These are phyloP conservation scores for Trametes sanguinea DNA, from an alignment of 768 basidiomycete genomes.

Conservation along the genomic window DNA sequence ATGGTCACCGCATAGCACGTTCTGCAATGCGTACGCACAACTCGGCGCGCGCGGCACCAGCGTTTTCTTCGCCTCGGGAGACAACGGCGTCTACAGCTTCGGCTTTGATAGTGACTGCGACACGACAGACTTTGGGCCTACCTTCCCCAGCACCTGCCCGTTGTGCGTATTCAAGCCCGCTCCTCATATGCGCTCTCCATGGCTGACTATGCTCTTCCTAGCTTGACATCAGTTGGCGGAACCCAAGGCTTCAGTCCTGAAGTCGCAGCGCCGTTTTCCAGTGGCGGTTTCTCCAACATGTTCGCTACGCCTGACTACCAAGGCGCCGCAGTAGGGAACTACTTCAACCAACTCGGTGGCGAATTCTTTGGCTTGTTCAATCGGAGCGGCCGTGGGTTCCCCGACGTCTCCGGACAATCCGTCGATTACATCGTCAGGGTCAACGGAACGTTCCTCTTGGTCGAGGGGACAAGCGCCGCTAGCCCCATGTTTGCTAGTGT, in stretches of 20 bases:
- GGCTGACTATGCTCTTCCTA: neutral
- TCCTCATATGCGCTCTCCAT: neutral
- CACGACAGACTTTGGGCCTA: conserved; percentile 36
- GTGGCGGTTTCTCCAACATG: conserved; percentile 33
- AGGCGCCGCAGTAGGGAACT: conserved; percentile 16
- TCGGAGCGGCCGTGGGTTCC: conserved; percentile 44
- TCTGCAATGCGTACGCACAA: conserved; percentile 38
- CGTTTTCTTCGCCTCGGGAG: conserved; percentile 40
- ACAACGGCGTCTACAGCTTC: conserved; percentile 38
- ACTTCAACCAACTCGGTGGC: conserved; percentile 18
- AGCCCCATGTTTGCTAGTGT: conserved; percentile 37
- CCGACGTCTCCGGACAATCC: conserved; percentile 67
- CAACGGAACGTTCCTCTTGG: conserved; percentile 20
- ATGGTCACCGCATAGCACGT: conserved; percentile 20
- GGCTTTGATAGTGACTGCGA: conserved; percentile 40
- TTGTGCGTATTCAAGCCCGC: conserved; percentile 26
- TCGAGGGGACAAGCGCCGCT: conserved; percentile 37
- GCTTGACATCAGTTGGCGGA: conserved; percentile 30
- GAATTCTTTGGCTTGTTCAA: conserved; percentile 24
- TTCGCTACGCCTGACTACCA: conserved; percentile 31
- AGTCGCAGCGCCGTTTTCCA: conserved; percentile 26
- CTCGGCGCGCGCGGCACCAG: conserved; percentile 39
- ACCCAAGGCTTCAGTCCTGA: conserved; percentile 28
- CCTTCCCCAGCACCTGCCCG: conserved; percentile 40
- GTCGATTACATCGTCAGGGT: conserved; percentile 44